phyloP scores from a whole-genome alignment of 1,284 basidiomycete species.

The Meripilus lineatus region DNA sequence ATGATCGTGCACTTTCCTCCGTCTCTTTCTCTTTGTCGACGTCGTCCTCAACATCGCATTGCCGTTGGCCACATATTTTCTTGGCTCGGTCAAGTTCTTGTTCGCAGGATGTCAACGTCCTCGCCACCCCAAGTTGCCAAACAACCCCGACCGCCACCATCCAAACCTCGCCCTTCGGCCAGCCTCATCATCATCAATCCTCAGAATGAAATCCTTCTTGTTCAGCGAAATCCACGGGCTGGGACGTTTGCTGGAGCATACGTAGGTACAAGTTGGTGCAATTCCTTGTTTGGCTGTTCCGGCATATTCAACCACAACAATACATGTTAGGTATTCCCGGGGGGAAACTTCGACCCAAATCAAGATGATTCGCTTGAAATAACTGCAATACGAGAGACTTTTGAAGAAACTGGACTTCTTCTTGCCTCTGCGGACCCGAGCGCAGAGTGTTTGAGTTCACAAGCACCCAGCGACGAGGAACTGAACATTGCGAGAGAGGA shows the following conservation, averaged over 20 bases:
- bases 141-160: neutral
- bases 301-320: neutral
- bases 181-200: constrained; percentile 60
- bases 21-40: no score
- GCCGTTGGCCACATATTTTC: neutral
- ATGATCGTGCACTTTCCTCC: no score
- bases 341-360: constrained; percentile 56
- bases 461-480: constrained; percentile 29
- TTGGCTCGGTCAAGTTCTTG: neutral
- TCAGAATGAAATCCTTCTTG: constrained; percentile 61
- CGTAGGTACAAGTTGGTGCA: constrained; percentile 39
- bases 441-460: neutral
- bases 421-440: constrained; percentile 39
- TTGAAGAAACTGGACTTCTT: constrained; percentile 67
- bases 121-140: no score
- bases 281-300: no score
- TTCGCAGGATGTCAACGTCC: neutral
- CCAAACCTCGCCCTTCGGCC: constrained; percentile 51
- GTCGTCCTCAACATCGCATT: no score
- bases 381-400: constrained; percentile 68
- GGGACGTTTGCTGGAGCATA: constrained; percentile 60
- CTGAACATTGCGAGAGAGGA: constrained; percentile 51
- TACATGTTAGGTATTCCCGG: constrained; percentile 65
- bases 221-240: constrained; percentile 60
- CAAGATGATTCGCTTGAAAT: constrained; percentile 53